Evolutionary conservation across 345 rosid genomes (phyloP).

Genomic region (Salix suchowensis): DNA sequence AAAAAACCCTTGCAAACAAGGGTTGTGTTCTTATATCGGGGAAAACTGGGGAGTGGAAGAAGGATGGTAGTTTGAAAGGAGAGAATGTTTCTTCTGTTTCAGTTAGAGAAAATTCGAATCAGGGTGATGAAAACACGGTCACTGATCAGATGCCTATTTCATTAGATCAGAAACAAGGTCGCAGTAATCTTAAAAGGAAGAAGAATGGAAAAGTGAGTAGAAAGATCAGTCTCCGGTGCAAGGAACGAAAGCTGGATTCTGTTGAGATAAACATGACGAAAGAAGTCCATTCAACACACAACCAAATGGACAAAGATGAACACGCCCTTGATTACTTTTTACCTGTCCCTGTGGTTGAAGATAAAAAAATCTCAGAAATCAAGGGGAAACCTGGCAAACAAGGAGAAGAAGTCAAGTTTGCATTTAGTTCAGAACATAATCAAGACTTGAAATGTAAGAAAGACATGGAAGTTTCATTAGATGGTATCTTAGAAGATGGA

Average conservation of each 20-base stretch:
- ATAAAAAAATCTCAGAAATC: neutral
- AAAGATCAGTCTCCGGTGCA: neutral
- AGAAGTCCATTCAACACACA: constrained; percentile 13
- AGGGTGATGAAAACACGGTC: neutral
- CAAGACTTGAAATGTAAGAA: constrained; percentile 12
- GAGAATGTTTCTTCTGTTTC: constrained; percentile 10
- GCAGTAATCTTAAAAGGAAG: constrained; percentile 5
- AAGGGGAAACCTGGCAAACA: constrained; percentile 11
- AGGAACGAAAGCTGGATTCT: constrained; percentile 18
- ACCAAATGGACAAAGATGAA: constrained; percentile 14
- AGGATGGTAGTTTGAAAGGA: constrained; percentile 3
- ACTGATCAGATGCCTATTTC: constrained; percentile 6
- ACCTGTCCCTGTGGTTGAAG: constrained; percentile 2
- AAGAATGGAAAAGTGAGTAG: constrained; percentile 7
- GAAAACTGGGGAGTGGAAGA: constrained; percentile 1
- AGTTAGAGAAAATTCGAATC: constrained; percentile 4
- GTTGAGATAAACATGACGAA: constrained; percentile 3
- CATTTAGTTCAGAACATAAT: constrained; percentile 15
- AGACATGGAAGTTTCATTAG: constrained; percentile 24
- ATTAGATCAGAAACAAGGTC: constrained; percentile 6
- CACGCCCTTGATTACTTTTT: neutral
- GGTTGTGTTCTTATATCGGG: neutral
- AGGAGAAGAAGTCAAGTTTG: constrained; percentile 20
- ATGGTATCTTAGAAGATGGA: constrained; percentile 18
- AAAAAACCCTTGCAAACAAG: constrained; percentile 1